Base-by-base conservation (phyloP, 202 grass and related monocot species). In the Musa balbisiana region DNA sequence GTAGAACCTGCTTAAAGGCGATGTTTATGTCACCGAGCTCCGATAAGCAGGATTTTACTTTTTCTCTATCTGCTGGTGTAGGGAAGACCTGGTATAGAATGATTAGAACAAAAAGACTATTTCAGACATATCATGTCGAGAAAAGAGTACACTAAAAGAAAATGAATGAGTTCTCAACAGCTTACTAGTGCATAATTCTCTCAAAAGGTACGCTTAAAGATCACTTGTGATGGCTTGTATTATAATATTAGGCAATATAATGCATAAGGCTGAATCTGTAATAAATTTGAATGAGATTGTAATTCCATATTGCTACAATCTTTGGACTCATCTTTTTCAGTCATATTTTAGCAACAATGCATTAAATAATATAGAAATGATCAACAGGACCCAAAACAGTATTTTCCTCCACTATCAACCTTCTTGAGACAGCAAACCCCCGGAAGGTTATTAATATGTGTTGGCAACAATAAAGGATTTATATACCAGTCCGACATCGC, bases 31-130 rank as follows among this genome's bases (percentile, higher is more conserved):
- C 94, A 0, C 88, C 85, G 27, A 98, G 86, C 73, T 98, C 90
- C 14, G 88, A 86, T 77, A 98, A 84, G 81, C 90, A 98, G 23
- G 94, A 91, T 72, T 97, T 98, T 66, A 98, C 87, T 82, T 93
- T 98, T 74, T 98, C 90, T 81, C 87, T 90, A 76, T 98, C 90
- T 79, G 86, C 84, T 54, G 86, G 84, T 77, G 87, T 68, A 69
- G 90, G 85, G 76, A 93, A 98, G 70, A 84, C 82, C 94, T 97
- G 85, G 55, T 67, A 67, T 17, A 52, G 1, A 25, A 63, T 33
- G 4, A 33, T 49, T 51, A 71, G 68, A 20, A 17, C 25, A 63
- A 77, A 11, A 76, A 63, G 6, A 68, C 13, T 68, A 19, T 9
- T 52, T 33, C 0, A 72, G 23, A 26, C 11, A 17, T 55, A 63